Evolutionary conservation across 345 rosid species (phyloP), one percentile per base, ranked within the genome.

Genomic region (Salix purpurea): DNA sequence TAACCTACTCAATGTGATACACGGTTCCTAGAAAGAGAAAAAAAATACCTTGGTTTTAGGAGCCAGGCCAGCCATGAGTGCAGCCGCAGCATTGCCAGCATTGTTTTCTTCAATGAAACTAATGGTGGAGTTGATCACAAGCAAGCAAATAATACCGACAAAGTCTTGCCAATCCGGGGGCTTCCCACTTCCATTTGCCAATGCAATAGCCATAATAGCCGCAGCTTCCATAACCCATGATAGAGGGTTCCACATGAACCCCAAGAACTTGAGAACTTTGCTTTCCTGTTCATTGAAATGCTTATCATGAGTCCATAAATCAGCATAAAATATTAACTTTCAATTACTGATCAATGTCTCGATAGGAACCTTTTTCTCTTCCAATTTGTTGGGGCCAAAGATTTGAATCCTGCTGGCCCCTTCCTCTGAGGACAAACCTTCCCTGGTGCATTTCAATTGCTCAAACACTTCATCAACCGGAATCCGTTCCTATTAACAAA

Each of bases 381-480:
- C 97, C 50, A 94, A 84, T 64, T 92, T 94, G 94, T 94, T 94
- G 84, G 94, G 96, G 24, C 98, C 98, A 76, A 94, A 94, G 74
- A 94, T 84, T 70, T 88, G 91, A 77, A 94, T 89, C 84, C 98
- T 80, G 84, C 71, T 83, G 82, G 73, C 88, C 74, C 97, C 98
- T 79, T 94, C 98, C 4, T 75, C 84, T 1, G 88, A 54, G 54
- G 72, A 74, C 69, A 94, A 82, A 75, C 98, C 98, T 74, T 92
- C 90, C 70, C 72, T 75, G 69, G 88, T 79, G 74, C 94, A 94
- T 92, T 94, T 94, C 86, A 94, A 82, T 80, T 87, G 94, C 84
- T 88, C 90, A 80, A 94, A 94, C 76, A 94, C 98, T 86, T 94
- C 98, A 50, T 92, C 98, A 5, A 94, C 80, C 4, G 95, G 98